Evolutionary conservation across 371 early-diverging fungal genomes (phyloP).

Genomic region (Umbelopsis sp.): DNA sequence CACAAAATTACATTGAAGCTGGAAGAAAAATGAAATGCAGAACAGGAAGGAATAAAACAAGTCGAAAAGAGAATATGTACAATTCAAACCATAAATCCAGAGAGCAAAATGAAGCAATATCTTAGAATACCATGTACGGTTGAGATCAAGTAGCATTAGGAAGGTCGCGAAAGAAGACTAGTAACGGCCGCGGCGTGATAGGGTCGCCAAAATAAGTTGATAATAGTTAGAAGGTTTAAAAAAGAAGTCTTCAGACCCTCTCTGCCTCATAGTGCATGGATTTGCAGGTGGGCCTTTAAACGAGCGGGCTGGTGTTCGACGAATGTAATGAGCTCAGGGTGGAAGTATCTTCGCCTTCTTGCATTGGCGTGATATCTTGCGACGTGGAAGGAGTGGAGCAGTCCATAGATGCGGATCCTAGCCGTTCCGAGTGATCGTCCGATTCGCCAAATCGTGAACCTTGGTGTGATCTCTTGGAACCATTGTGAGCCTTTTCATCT

Average conservation of each 20-base stretch:
- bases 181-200: neutral
- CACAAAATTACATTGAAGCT: constrained; percentile 18
- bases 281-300: neutral
- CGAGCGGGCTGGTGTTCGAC: neutral
- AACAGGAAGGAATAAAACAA: neutral
- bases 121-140: neutral
- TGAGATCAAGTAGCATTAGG: neutral
- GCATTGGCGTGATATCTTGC: constrained; percentile 12
- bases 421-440: neutral
- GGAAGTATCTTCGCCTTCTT: constrained; percentile 3
- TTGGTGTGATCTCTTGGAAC: neutral
- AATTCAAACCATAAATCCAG: constrained; percentile 3
- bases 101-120: neutral
- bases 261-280: no score
- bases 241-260: neutral
- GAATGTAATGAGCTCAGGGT: constrained; percentile 12
- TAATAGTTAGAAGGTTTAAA: neutral
- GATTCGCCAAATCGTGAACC: neutral
- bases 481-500: neutral
- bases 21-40: neutral
- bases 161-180: neutral
- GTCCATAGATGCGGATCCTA: constrained; percentile 1
- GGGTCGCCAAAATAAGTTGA: neutral
- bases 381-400: constrained; percentile 5
- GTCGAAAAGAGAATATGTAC: constrained; percentile 1